phyloP scores from a whole-genome alignment of 768 basidiomycete species.

The Amanita molliuscula region DNA sequence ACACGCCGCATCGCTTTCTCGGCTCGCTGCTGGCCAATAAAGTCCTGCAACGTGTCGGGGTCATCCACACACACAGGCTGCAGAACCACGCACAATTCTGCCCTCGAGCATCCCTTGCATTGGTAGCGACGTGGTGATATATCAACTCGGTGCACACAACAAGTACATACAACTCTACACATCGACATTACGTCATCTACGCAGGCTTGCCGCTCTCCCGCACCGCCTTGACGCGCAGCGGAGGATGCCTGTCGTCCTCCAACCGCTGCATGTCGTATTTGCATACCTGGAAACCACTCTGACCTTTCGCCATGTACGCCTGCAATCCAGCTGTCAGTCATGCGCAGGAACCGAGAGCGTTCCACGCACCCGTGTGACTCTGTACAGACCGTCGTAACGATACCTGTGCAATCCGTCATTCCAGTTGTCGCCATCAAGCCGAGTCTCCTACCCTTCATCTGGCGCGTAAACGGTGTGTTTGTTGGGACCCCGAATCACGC shows the following conservation, averaged over 20 bases:
- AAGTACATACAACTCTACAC: not conserved
- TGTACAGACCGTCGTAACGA: constrained; percentile 34
- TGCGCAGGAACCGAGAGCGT: not conserved
- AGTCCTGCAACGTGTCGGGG: constrained; percentile 32
- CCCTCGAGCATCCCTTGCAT: constrained; percentile 11
- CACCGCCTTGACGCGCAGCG: not conserved
- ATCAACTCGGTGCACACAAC: not conserved
- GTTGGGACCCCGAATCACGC: constrained; percentile 29
- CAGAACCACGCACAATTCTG: constrained; percentile 8
- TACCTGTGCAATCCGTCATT: constrained; percentile 16
- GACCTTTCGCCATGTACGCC: constrained; percentile 20
- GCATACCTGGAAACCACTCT: constrained; percentile 20
- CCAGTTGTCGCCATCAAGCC: not conserved
- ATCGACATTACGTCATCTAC: not conserved
- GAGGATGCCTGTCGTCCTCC: not conserved
- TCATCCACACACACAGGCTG: not conserved
- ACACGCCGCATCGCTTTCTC: constrained; percentile 34
- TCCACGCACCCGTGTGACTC: constrained; percentile 20
- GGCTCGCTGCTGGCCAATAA: constrained; percentile 47
- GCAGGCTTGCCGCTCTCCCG: constrained; percentile 10
- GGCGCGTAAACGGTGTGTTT: constrained; percentile 24
- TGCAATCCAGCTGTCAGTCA: constrained; percentile 2
- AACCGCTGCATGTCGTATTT: constrained; percentile 15
- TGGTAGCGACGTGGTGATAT: not conserved
- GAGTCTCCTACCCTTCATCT: constrained; percentile 17